Conservation (phyloP, 352 stramenopile genomes). For the Labyrinthula sp. region DNA sequence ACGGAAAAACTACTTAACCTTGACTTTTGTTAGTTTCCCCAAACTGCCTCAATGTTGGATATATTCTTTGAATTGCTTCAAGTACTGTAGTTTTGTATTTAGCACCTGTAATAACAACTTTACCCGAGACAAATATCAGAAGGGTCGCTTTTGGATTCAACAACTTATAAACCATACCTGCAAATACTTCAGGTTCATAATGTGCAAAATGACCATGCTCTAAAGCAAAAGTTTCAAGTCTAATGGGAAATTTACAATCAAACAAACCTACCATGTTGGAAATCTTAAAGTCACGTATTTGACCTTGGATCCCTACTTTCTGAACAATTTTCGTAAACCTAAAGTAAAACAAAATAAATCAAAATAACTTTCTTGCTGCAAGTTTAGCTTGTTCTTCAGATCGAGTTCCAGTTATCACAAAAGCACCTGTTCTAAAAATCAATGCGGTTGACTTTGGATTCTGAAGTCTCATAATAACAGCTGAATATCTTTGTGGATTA, state of each 20-base stretch:
- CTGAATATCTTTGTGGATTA: conserved; percentile 85
- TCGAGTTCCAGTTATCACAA: conserved; percentile 41
- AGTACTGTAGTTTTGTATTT: conserved; percentile 52
- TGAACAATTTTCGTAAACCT: conserved; percentile 10
- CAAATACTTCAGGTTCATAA: conserved; percentile 98
- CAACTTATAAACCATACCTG: conserved; percentile 94
- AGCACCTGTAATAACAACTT: conserved; percentile 82
- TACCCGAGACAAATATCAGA: conserved; percentile 95
- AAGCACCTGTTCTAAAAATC: conserved; percentile 86
- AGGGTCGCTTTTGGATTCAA: conserved; percentile 80
- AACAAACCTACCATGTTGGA: conserved; percentile 95
- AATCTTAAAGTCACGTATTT: conserved; percentile 66
- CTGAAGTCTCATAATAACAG: conserved; percentile 74
- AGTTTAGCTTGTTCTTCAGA: conserved; percentile 35
- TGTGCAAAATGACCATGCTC: conserved; percentile 69
- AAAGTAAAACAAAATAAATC: conserved; percentile 33
- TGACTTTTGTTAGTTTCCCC: no score
- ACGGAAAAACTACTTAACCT: no score
- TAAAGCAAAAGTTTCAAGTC: conserved; percentile 77
- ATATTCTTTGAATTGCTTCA: no score
- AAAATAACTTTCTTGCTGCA: conserved; percentile 40
- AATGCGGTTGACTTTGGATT: conserved; percentile 89
- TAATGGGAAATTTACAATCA: conserved; percentile 91
- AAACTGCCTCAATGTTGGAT: no score
- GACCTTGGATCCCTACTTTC: conserved; percentile 30